Evolutionary conservation across 176 grass and related monocot species (phyloP).

Genomic region (Alloteropsis semialata): DNA sequence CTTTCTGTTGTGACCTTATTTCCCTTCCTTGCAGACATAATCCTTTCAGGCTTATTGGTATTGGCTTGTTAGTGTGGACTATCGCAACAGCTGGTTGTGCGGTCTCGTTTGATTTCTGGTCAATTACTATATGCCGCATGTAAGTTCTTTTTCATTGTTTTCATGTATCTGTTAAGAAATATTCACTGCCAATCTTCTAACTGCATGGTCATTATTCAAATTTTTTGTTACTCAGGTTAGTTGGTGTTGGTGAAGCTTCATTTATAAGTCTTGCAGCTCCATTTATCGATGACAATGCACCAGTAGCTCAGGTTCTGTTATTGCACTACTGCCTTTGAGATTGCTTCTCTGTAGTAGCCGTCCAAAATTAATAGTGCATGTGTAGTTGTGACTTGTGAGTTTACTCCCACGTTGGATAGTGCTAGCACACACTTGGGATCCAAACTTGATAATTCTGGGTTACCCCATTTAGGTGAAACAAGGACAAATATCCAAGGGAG

Average conservation of each 20-base stretch:
- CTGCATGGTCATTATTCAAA: not conserved
- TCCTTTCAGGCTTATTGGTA: constrained; percentile 97
- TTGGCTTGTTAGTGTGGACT: constrained; percentile 92
- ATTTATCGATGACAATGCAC: constrained; percentile 98
- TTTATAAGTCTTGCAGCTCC: constrained; percentile 99
- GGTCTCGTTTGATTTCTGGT: constrained; percentile 93
- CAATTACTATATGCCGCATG: constrained; percentile 97
- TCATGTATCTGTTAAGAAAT: constrained; percentile 9
- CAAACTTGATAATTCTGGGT: not conserved
- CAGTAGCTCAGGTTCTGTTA: constrained; percentile 66
- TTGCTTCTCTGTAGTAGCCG: not conserved
- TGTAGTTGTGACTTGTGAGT: not conserved
- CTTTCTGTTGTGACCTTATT: constrained; percentile 27
- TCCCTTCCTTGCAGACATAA: constrained; percentile 62
- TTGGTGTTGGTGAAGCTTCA: constrained; percentile 98
- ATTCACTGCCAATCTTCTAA: constrained; percentile 1
- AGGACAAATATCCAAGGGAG: not conserved
- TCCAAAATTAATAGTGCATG: not conserved
- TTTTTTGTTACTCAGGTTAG: constrained; percentile 67
- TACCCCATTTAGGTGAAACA: not conserved
- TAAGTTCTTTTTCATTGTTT: constrained; percentile 39
- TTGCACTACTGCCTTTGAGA: constrained; percentile 3
- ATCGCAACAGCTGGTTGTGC: constrained; percentile 96
- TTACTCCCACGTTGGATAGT: not conserved
- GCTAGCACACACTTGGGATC: not conserved